These are phyloP conservation scores for Penicillium fimorum DNA, from an alignment of 495 filamentous ascomycete genomes.

Conservation along the genomic window DNA sequence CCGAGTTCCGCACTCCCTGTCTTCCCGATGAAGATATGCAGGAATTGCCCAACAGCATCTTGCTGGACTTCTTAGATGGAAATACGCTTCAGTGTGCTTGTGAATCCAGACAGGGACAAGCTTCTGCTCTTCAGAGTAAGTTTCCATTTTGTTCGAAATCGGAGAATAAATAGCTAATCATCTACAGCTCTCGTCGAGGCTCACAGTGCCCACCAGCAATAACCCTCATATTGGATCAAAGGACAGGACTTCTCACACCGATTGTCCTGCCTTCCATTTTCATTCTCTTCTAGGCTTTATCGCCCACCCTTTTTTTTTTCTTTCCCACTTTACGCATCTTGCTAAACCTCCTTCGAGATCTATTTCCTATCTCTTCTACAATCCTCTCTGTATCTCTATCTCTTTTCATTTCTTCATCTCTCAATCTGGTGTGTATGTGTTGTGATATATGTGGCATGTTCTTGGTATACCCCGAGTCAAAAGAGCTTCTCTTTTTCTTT, in stretches of 20 bases:
- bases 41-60: conserved; percentile 82
- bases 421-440: conserved; percentile 15
- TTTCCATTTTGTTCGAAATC: conserved; percentile 3
- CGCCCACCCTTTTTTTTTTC: conserved; percentile 9
- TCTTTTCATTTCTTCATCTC: conserved; percentile 4
- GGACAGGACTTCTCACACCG: conserved; percentile 14
- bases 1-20: conserved; percentile 73
- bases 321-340: conserved; percentile 6
- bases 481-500: conserved; percentile 20
- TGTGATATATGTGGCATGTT: conserved; percentile 34
- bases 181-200: conserved; percentile 30
- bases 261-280: conserved; percentile 9
- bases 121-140: conserved; percentile 65
- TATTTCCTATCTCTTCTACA: conserved; percentile 11
- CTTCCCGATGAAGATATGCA: conserved; percentile 84
- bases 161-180: conserved; percentile 3
- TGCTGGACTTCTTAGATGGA: conserved; percentile 82
- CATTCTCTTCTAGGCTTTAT: conserved; percentile 10
- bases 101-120: conserved; percentile 72
- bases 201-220: conserved; percentile 28
- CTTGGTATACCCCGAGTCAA: conserved; percentile 33
- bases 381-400: not conserved
- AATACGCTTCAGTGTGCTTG: conserved; percentile 82
- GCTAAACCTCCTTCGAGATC: conserved; percentile 3
- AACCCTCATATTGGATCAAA: conserved; percentile 1